Evolutionary conservation across 352 stramenopile genomes (phyloP).

Genomic region (Pilasporangium apinafurcum): DNA sequence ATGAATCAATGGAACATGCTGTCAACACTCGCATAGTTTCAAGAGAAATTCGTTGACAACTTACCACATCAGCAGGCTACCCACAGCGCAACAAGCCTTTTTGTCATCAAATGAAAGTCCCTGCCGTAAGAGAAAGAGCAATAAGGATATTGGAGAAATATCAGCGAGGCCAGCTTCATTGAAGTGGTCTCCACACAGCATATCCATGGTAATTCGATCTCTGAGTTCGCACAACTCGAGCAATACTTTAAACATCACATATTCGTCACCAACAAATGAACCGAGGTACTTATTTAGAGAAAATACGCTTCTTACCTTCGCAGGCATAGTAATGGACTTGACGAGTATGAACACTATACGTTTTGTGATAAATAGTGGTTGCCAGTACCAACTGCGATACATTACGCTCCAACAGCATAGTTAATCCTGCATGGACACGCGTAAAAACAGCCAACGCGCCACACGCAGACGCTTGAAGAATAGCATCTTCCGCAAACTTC

Average conservation of each 20-base stretch:
- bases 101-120: conserved; percentile 71
- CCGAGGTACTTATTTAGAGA: neutral
- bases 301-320: conserved; percentile 55
- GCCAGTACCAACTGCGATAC: conserved; percentile 56
- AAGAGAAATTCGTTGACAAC: neutral
- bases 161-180: conserved; percentile 18
- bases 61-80: conserved; percentile 70
- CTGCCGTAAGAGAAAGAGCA: conserved; percentile 70
- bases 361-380: conserved; percentile 72
- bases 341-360: conserved; percentile 74
- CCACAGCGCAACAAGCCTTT: conserved; percentile 70
- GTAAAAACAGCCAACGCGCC: conserved; percentile 74
- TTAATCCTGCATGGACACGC: conserved; percentile 36
- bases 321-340: conserved; percentile 83
- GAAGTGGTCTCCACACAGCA: conserved; percentile 33
- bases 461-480: conserved; percentile 71
- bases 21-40: too few relatives aligned
- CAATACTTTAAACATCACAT: conserved; percentile 27
- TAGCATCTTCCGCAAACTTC: conserved; percentile 67
- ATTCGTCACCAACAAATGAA: neutral
- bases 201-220: conserved; percentile 41
- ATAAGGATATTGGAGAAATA: conserved; percentile 51
- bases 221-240: conserved; percentile 67
- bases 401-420: conserved; percentile 41
- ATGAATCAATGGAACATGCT: neutral